A percentile compares a stretch with the other conserved stretches of the same genome.
Evolutionary conservation across 345 rosid species (phyloP).

Genomic region (Citrus mangshanensis): DNA sequence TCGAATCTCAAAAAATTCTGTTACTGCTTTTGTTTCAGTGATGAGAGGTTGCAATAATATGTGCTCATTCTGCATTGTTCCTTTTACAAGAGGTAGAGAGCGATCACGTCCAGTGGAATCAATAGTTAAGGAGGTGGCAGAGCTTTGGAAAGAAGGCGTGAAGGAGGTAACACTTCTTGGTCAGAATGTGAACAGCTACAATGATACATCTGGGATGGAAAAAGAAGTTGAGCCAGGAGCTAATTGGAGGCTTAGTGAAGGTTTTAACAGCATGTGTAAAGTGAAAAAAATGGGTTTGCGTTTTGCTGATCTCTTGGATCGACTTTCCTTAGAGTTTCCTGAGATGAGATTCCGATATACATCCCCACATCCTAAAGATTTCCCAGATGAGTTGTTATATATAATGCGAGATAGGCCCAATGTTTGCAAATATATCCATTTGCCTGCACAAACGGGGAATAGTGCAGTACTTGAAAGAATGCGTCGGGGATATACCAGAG

Average conservation of each 20-base stretch:
- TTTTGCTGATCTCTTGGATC: conserved; percentile 84
- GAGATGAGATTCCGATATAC: conserved; percentile 96
- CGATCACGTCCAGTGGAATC: conserved; percentile 89
- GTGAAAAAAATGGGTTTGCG: conserved; percentile 76
- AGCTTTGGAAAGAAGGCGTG: conserved; percentile 79
- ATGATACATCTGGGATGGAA: conserved; percentile 60
- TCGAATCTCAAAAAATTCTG: conserved; percentile 57
- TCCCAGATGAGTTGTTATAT: conserved; percentile 73
- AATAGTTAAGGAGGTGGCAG: conserved; percentile 77
- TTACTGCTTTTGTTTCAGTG: conserved; percentile 83
- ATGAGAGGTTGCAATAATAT: conserved; percentile 98
- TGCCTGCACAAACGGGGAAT: conserved; percentile 93
- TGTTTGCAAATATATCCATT: conserved; percentile 77
- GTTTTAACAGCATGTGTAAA: conserved; percentile 81
- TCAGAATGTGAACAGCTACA: conserved; percentile 93
- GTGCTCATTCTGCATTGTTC: conserved; percentile 97
- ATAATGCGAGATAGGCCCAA: conserved; percentile 78
- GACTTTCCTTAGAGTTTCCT: conserved; percentile 82
- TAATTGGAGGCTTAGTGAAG: conserved; percentile 75
- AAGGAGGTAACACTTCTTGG: conserved; percentile 95
- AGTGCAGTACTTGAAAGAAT: conserved; percentile 72
- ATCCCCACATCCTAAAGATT: conserved; percentile 96
- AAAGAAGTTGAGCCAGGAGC: conserved; percentile 60
- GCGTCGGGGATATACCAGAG: conserved; percentile 89
- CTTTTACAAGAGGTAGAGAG: conserved; percentile 92